These are phyloP conservation scores for Rhodofomes roseus DNA, from an alignment of 1,284 basidiomycete genomes.

Conservation along the genomic window DNA sequence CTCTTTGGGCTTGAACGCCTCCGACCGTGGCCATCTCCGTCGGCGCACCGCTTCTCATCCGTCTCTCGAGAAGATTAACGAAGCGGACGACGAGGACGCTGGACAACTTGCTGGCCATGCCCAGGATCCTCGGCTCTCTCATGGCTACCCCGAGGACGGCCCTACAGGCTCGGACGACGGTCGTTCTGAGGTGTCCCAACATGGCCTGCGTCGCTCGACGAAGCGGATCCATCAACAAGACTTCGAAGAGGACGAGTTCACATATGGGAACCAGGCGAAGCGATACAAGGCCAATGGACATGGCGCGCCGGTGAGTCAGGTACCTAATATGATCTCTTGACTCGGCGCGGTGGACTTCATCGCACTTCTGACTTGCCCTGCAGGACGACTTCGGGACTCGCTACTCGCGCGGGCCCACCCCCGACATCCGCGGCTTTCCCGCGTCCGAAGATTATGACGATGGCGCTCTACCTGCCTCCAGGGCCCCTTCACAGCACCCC, in stretches of 20 bases:
- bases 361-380: not conserved
- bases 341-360: too few species aligned
- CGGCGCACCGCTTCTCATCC: constrained; percentile 17
- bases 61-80: constrained; percentile 23
- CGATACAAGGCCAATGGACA: constrained; percentile 16
- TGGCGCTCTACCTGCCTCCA: not conserved
- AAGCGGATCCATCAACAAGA: constrained; percentile 19
- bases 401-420: constrained; percentile 11
- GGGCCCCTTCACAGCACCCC: not conserved
- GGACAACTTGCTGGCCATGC: not conserved
- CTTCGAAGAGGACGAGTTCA: constrained; percentile 16
- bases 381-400: constrained; percentile 10
- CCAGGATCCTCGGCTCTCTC: not conserved
- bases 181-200: constrained; percentile 6
- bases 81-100: constrained; percentile 18
- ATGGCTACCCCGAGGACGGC: not conserved
- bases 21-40: constrained; percentile 6
- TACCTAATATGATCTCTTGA: too few species aligned
- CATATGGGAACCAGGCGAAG: constrained; percentile 19
- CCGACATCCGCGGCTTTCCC: constrained; percentile 2
- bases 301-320: not conserved
- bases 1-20: constrained; percentile 3
- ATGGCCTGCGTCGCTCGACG: constrained; percentile 11
- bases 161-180: not conserved
- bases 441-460: not conserved